Evolutionary conservation across 148 eudicot genomes (phyloP).

Genomic region (Chenopodium quinoa): DNA sequence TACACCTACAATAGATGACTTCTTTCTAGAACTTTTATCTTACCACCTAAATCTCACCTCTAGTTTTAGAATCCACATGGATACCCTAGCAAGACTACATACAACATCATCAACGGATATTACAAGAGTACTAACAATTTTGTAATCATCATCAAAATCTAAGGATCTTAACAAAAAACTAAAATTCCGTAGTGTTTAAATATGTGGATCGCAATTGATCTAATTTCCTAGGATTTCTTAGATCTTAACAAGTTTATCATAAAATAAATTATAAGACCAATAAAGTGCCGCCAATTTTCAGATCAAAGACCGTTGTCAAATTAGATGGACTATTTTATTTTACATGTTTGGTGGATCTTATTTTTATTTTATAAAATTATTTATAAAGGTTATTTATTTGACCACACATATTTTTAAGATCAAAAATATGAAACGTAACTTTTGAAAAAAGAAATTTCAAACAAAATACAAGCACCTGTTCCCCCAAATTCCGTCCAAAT

Average conservation of each 20-base stretch:
- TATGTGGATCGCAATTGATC: background rate
- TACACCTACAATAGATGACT: no score
- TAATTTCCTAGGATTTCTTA: background rate
- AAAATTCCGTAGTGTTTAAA: background rate
- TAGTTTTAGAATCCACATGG: no score
- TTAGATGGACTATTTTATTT: background rate
- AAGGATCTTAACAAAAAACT: no score
- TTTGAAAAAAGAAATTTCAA: constrained; percentile 1
- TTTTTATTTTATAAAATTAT: no score
- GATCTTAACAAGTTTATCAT: background rate
- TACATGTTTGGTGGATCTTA: background rate
- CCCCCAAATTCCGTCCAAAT: constrained; percentile 5
- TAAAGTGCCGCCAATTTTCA: background rate
- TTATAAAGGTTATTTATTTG: background rate
- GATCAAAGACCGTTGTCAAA: background rate
- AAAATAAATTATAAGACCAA: background rate
- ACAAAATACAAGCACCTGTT: background rate
- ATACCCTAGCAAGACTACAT: no score
- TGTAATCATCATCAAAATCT: no score
- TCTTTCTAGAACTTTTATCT: no score
- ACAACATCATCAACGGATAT: no score
- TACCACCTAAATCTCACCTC: no score
- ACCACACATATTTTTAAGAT: background rate
- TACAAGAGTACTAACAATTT: no score
- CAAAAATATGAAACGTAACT: constrained; percentile 12